Evolutionary conservation across 768 basidiomycete species (phyloP).

Genomic region (Phallus indusiatus): DNA sequence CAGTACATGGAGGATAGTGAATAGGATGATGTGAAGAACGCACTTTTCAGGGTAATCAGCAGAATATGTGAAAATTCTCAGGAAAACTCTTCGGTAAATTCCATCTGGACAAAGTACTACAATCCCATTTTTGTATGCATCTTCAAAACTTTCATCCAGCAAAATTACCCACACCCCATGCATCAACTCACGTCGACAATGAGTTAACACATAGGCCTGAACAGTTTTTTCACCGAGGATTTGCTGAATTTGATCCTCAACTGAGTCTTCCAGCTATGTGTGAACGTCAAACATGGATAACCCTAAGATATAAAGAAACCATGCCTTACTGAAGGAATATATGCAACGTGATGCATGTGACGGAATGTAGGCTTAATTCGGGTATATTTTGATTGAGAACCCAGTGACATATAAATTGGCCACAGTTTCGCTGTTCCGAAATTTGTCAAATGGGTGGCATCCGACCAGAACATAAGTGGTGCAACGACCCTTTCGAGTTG

Average conservation of each 20-base stretch:
- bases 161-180: conserved; percentile 21
- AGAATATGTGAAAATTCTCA: conserved; percentile 21
- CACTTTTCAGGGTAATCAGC: conserved; percentile 31
- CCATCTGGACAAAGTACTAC: conserved; percentile 21
- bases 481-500: conserved; percentile 15
- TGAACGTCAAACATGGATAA: background rate
- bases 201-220: conserved; percentile 11
- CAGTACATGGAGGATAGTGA: too few relatives aligned
- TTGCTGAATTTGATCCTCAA: conserved; percentile 20
- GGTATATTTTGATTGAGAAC: conserved; percentile 34
- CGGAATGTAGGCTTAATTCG: conserved; percentile 20
- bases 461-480: conserved; percentile 24
- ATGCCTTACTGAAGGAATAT: conserved; percentile 29
- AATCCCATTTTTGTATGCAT: conserved; percentile 21
- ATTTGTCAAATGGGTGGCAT: conserved; percentile 27
- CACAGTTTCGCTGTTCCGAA: conserved; percentile 28
- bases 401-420: conserved; percentile 28
- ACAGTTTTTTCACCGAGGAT: conserved; percentile 5
- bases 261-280: conserved; percentile 23
- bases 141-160: conserved; percentile 15
- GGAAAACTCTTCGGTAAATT: conserved; percentile 16
- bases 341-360: conserved; percentile 32
- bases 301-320: background rate
- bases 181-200: conserved; percentile 20
- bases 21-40: too few relatives aligned